Percentiles rank a stretch among this genome's conserved stretches.
Conservation (phyloP, 495 filamentous ascomycete genomes). For the Lepraria neglecta region DNA sequence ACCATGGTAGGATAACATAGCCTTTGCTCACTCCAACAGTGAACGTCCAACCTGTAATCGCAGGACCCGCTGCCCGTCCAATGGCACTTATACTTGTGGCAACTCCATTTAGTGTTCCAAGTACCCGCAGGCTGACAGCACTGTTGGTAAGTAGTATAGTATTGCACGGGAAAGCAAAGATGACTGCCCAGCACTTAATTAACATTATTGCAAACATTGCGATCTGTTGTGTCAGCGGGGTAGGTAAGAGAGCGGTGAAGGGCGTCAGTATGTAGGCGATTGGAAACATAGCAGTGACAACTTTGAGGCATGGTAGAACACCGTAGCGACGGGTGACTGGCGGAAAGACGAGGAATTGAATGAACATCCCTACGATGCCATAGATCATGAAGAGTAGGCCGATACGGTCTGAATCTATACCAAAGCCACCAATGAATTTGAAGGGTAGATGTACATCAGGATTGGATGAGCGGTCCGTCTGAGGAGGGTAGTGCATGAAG, state of each 20-base stretch:
- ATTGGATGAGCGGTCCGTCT: conserved; percentile 45
- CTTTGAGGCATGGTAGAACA: conserved; percentile 60
- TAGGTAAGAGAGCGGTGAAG: conserved; percentile 52
- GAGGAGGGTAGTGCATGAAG: conserved; percentile 67
- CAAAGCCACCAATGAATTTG: conserved; percentile 73
- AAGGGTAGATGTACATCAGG: conserved; percentile 61
- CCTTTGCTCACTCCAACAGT: conserved; percentile 63
- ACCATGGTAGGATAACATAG: conserved; percentile 74
- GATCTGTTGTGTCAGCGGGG: conserved; percentile 33
- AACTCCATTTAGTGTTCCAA: conserved; percentile 87
- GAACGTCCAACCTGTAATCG: conserved; percentile 57
- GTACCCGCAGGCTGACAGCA: conserved; percentile 61
- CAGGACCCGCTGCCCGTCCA: conserved; percentile 72
- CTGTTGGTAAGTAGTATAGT: conserved; percentile 91
- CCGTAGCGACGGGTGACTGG: conserved; percentile 60
- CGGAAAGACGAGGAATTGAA: conserved; percentile 79
- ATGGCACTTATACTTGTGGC: conserved; percentile 72
- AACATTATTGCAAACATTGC: conserved; percentile 53
- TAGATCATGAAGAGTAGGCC: conserved; percentile 72
- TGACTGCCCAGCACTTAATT: conserved; percentile 60
- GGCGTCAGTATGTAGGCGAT: conserved; percentile 67
- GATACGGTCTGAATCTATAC: conserved; percentile 61
- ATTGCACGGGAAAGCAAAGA: conserved; percentile 79
- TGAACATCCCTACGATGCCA: conserved; percentile 61
- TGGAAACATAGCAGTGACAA: conserved; percentile 56